A percentile compares a stretch with the other conserved stretches of the same genome.
These are phyloP conservation scores for Fusarium veterinarium DNA, from an alignment of 2,329 filamentous ascomycete species.

Conservation along the genomic window DNA sequence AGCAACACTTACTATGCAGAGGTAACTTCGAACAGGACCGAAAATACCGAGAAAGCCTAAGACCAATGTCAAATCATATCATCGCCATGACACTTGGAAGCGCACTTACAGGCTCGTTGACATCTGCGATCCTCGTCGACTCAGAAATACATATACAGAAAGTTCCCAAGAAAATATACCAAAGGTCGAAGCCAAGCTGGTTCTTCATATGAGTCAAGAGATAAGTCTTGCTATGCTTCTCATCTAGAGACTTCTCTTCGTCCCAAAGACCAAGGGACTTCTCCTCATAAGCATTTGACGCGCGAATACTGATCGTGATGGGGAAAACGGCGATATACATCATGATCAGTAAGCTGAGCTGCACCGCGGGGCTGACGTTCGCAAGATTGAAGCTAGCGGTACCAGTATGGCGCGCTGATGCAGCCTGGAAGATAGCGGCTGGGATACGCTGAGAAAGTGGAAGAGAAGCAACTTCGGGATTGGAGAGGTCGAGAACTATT, in stretches of 20 bases:
- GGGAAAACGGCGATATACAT: conserved; percentile 73
- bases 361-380: conserved; percentile 63
- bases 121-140: conserved; percentile 33
- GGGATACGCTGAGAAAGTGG: conserved; percentile 57
- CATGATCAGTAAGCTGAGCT: conserved; percentile 70
- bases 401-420: conserved; percentile 58
- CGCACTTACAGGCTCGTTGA: conserved; percentile 34
- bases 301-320: conserved; percentile 69
- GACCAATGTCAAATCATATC: background rate
- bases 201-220: conserved; percentile 50
- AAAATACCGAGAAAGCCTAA: conserved; percentile 46
- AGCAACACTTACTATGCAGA: conserved; percentile 45
- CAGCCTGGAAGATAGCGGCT: conserved; percentile 69
- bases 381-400: conserved; percentile 63
- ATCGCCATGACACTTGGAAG: fast-evolving
- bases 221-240: conserved; percentile 43
- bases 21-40: conserved; percentile 48
- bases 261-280: conserved; percentile 69
- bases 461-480: conserved; percentile 55
- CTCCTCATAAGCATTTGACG: conserved; percentile 71
- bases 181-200: conserved; percentile 54
- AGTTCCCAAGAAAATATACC: conserved; percentile 53
- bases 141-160: conserved; percentile 50
- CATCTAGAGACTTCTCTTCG: conserved; percentile 26
- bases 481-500: conserved; percentile 61